These are phyloP conservation scores for Lichtheimia ramosa DNA, from an alignment of 371 early-diverging fungal species.

Conservation along the genomic window DNA sequence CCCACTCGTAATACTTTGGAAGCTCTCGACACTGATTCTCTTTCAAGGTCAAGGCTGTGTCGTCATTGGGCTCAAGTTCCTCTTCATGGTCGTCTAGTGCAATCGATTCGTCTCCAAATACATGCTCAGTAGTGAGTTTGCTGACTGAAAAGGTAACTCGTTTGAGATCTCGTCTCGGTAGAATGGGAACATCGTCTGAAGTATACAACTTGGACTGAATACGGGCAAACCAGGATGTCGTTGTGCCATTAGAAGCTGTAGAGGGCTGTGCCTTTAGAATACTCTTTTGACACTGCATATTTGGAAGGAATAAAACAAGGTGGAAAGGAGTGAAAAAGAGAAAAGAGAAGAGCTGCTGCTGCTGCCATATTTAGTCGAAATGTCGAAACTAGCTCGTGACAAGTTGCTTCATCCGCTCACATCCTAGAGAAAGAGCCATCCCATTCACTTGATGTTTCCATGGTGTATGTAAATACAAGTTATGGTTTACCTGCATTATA, in stretches of 20 bases:
- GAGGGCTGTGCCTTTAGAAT: conserved; percentile 13
- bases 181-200: conserved; percentile 10
- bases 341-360: not conserved
- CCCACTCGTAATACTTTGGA: conserved; percentile 38
- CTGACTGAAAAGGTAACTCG: conserved; percentile 43
- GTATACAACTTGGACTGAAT: conserved; percentile 21
- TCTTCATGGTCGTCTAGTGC: conserved; percentile 3
- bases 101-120: conserved; percentile 22
- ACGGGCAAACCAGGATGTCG: conserved; percentile 23
- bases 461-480: too few relatives aligned
- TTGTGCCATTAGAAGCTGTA: conserved; percentile 9
- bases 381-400: not conserved
- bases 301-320: conserved; percentile 5
- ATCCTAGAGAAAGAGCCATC: too few relatives aligned
- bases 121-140: conserved; percentile 30
- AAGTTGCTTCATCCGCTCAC: too few relatives aligned
- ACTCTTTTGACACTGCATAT: conserved; percentile 17
- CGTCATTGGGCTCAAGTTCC: not conserved
- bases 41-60: not conserved
- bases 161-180: conserved; percentile 39
- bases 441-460: too few relatives aligned
- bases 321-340: not conserved
- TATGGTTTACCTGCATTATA: too few relatives aligned
- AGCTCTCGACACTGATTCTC: conserved; percentile 14
- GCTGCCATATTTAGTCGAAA: conserved; percentile 1